phyloP scores from a whole-genome alignment of 768 basidiomycete genomes.

The Coprinellus aureogranulatus region DNA sequence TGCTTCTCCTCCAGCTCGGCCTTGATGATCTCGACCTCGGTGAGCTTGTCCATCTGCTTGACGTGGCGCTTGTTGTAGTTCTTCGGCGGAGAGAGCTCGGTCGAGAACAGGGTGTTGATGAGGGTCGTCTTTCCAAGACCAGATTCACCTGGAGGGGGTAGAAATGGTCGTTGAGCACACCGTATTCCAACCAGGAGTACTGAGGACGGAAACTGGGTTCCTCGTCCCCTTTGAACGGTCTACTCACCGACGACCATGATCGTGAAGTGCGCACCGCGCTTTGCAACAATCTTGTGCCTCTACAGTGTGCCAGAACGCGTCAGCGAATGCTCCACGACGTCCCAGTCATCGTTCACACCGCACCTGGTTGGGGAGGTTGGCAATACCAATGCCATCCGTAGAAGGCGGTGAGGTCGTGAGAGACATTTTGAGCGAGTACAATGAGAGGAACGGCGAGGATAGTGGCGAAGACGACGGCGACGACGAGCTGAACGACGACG shows the following conservation, averaged over 20 bases:
- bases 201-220: neutral
- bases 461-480: conserved; percentile 21
- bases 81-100: conserved; percentile 88
- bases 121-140: conserved; percentile 96
- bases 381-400: conserved; percentile 86
- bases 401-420: conserved; percentile 34
- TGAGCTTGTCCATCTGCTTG: conserved; percentile 98
- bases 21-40: conserved; percentile 98
- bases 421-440: conserved; percentile 38
- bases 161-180: too few species aligned
- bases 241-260: conserved; percentile 96
- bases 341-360: conserved; percentile 17
- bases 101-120: conserved; percentile 98
- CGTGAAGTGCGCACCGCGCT: conserved; percentile 96
- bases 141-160: conserved; percentile 96
- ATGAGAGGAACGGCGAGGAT: conserved; percentile 22
- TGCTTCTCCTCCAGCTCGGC: conserved; percentile 98
- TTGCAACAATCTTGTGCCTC: conserved; percentile 99
- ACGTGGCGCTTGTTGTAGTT: conserved; percentile 86
- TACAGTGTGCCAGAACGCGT: conserved; percentile 38
- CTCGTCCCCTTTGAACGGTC: neutral
- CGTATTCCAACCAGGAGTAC: too few species aligned
- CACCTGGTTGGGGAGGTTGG: conserved; percentile 98
- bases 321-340: conserved; percentile 11
- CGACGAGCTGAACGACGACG: conserved; percentile 22